Evolutionary conservation across 148 eudicot genomes (phyloP).

Genomic region (Simmondsia chinensis): DNA sequence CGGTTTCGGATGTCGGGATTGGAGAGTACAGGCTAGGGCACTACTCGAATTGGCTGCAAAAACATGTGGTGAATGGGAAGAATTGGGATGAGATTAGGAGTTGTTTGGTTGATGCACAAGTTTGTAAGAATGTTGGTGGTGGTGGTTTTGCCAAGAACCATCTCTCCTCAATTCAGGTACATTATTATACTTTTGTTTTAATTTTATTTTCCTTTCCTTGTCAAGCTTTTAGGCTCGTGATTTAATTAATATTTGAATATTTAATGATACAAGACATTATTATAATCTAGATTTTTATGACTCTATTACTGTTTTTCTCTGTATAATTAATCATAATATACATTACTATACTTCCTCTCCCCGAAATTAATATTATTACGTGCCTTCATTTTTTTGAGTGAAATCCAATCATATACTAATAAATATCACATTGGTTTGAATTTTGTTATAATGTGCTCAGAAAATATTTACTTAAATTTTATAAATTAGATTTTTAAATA

Average conservation of each 20-base stretch:
- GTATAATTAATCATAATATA: neutral
- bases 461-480: too few relatives aligned
- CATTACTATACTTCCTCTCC: too few relatives aligned
- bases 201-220: neutral
- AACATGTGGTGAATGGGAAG: constrained; percentile 22
- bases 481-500: too few relatives aligned
- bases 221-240: too few relatives aligned
- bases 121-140: constrained; percentile 14
- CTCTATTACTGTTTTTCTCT: neutral
- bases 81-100: constrained; percentile 34
- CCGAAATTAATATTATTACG: too few relatives aligned
- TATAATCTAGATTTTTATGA: too few relatives aligned
- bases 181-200: neutral
- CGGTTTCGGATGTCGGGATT: constrained; percentile 28
- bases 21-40: constrained; percentile 35
- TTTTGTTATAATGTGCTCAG: too few relatives aligned
- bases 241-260: too few relatives aligned
- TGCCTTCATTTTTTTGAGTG: too few relatives aligned
- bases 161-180: constrained; percentile 34
- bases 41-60: constrained; percentile 39
- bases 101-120: constrained; percentile 35
- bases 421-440: too few relatives aligned
- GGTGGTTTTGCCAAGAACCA: constrained; percentile 15
- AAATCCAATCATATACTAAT: too few relatives aligned
- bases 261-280: too few relatives aligned